Evolutionary conservation across 164 flowering plant genomes (phyloP).

Genomic region (Vitis vinifera): ASM3070453v1 NC_081822.1:3604001-3604500

Average conservation of each 20-base stretch:
- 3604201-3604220: constrained; percentile 49
- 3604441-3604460: constrained; percentile 72
- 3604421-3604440: constrained; percentile 45
- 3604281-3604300: constrained; percentile 47
- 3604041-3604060: constrained; percentile 8
- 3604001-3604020: constrained; percentile 8
- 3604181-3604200: constrained; percentile 37
- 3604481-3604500: constrained; percentile 52
- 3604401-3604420: constrained; percentile 53
- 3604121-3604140: constrained; percentile 17
- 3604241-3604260: constrained; percentile 48
- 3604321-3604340: constrained; percentile 56
- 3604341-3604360: constrained; percentile 50
- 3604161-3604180: constrained; percentile 18
- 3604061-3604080: constrained; percentile 1
- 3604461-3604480: constrained; percentile 64
- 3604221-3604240: constrained; percentile 44
- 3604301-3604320: constrained; percentile 44
- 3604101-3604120: constrained; percentile 13
- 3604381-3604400: constrained; percentile 59
- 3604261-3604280: constrained; percentile 43
- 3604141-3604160: constrained; percentile 25
- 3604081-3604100: constrained; percentile 6
- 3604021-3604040: constrained; percentile 20
- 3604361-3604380: constrained; percentile 44